Base-by-base conservation (phyloP, 2,329 filamentous ascomycete genomes). In the Fusarium tricinctum region DNA sequence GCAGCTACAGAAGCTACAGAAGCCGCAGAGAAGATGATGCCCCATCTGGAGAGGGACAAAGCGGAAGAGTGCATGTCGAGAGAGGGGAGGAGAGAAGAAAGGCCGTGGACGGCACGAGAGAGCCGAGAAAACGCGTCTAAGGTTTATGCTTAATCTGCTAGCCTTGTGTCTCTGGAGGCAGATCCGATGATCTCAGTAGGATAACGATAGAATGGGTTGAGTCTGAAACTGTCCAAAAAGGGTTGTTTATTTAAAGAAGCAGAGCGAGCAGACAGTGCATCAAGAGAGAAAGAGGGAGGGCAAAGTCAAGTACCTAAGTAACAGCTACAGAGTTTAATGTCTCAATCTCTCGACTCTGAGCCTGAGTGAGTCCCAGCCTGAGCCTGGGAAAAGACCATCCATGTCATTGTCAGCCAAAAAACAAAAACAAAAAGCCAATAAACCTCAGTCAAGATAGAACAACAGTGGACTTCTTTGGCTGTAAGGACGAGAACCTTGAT, bases 401-500 rank as follows among this genome's bases (percentile, higher is more conserved):
- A 48, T 23, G 35, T 38, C 35, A 38, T 53, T 35, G 48, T 35
- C 33, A 23, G 28, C 12, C 15, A n/a, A n/a, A n/a, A n/a, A n/a
- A n/a, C n/a, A n/a, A n/a, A n/a, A n/a, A n/a, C 19, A 54, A 32
- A 54, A 54, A 42, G 35, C 50, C 55, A 43, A 46, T 59, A 50
- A 44, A 38, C n/a, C 28, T 33, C 30, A 58, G 45, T 48, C 53
- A 63, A 44, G 42, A 53, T 51, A 38, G 43, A 40, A 57, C 48
- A 66, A 61, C 51, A 58, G 66, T 68, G 64, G 59, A 32, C 9
- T 38, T 38, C 23, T 33, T 62, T 60, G 33, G 63, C 61, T 45
- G 35, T 43, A 52, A 71, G 68, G 28, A 59, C 65, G 73, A 74
- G 70, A 63, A 72, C 53, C 67, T 58, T 53, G 59, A 68, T 53